A percentile compares a stretch with the other conserved stretches of the same genome.
Conservation (phyloP, 257 asterid species). For the Plectranthus barbatus region DNA sequence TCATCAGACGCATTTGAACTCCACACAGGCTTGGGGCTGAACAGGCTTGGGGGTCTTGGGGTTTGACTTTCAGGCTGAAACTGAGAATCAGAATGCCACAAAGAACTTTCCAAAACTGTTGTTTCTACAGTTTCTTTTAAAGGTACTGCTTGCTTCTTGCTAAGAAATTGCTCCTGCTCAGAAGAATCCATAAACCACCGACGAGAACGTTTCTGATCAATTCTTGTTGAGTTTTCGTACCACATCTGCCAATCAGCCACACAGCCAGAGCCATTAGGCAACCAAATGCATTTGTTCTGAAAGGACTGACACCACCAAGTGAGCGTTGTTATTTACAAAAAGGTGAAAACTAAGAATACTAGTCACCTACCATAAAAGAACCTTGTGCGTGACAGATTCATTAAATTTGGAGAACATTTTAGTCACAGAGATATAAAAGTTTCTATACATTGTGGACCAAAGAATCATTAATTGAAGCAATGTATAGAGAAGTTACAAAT, state of each 20-base stretch:
- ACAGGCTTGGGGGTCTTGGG: constrained; percentile 21
- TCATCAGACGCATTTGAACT: constrained; percentile 22
- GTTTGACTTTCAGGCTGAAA: constrained; percentile 26
- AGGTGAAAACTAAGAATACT: background rate
- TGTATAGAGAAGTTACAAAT: background rate
- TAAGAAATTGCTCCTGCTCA: constrained; percentile 28
- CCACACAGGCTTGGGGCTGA: constrained; percentile 25
- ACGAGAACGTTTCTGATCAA: constrained; percentile 46
- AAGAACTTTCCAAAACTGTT: constrained; percentile 25
- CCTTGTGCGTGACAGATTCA: background rate
- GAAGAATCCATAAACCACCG: constrained; percentile 36
- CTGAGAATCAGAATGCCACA: constrained; percentile 26
- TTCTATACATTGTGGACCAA: background rate
- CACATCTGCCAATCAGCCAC: constrained; percentile 32
- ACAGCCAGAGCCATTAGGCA: constrained; percentile 34
- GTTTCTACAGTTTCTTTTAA: constrained; percentile 21
- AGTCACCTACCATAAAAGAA: background rate
- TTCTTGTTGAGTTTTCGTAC: constrained; percentile 29
- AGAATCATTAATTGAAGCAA: background rate
- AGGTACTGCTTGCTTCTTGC: constrained; percentile 55
- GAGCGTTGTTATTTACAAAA: background rate
- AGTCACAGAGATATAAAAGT: background rate
- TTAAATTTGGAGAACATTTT: constrained; percentile 6
- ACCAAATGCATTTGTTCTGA: constrained; percentile 38
- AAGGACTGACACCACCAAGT: constrained; percentile 32